Evolutionary conservation across 2,329 filamentous ascomycete genomes (phyloP).

Genomic region (Sarocladium kiliense): DNA sequence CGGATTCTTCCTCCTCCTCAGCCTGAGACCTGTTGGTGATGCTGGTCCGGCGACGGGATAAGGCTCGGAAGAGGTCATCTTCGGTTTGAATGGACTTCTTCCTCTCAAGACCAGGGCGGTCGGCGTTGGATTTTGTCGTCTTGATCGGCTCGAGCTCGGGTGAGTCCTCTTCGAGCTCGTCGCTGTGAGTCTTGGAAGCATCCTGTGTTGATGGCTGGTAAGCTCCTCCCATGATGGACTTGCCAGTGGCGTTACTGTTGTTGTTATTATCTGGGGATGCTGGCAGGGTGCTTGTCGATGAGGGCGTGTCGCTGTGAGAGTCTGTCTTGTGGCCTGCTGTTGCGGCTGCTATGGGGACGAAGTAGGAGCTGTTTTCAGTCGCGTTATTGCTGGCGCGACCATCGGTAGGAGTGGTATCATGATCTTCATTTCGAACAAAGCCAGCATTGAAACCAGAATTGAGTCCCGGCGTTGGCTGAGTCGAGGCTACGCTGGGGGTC

Average conservation of each 20-base stretch:
- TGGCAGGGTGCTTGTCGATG: not conserved
- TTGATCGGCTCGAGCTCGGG: conserved; percentile 23
- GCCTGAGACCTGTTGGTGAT: conserved; percentile 18
- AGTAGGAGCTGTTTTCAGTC: conserved; percentile 5
- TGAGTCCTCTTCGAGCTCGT: conserved; percentile 4
- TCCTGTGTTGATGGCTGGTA: not conserved
- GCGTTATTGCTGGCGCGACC: conserved; percentile 8
- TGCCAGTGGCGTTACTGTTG: not conserved
- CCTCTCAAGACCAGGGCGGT: conserved; percentile 17
- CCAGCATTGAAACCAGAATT: not conserved
- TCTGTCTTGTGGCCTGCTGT: not conserved
- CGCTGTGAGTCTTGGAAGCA: not conserved
- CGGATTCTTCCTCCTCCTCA: conserved; percentile 35
- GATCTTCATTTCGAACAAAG: not conserved
- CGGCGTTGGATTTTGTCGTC: conserved; percentile 11
- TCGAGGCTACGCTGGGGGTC: conserved; percentile 16
- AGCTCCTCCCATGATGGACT: conserved; percentile 3
- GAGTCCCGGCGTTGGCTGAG: conserved; percentile 9
- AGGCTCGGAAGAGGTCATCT: conserved; percentile 44
- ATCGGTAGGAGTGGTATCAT: not conserved
- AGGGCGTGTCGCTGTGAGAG: not conserved
- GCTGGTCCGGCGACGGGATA: conserved; percentile 44
- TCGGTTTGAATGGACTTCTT: conserved; percentile 32
- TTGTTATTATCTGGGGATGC: conserved; percentile 8
- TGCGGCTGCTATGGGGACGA: not conserved